These are phyloP conservation scores for Lepidium sativum DNA, from an alignment of 345 rosid genomes.

Conservation along the genomic window DNA sequence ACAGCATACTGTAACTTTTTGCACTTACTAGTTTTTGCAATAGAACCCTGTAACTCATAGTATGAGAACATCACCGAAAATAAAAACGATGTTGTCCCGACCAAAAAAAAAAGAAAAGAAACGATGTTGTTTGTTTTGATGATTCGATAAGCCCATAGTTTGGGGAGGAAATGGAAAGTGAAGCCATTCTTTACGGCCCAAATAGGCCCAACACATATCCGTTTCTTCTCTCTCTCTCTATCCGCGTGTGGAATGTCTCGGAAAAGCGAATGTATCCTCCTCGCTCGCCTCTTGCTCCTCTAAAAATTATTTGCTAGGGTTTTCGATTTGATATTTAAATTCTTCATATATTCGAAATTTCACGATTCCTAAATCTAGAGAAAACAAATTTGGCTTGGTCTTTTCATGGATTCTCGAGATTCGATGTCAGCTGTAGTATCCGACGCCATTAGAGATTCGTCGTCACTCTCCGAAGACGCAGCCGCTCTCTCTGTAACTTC, in stretches of 20 bases:
- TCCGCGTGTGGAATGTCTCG: neutral
- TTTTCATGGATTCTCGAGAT: slow-evolving; percentile 52
- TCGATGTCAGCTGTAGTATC: slow-evolving; percentile 22
- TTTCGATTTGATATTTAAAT: neutral
- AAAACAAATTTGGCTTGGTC: slow-evolving; percentile 18
- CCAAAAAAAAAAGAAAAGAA: too few relatives aligned
- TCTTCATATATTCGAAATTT: neutral
- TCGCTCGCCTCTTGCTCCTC: neutral
- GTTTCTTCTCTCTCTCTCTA: neutral
- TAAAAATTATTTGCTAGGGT: neutral
- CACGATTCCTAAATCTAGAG: neutral
- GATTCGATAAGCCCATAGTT: too few relatives aligned
- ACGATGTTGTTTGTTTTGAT: too few relatives aligned
- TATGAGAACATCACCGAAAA: too few relatives aligned
- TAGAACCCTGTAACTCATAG: too few relatives aligned
- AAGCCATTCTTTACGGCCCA: neutral
- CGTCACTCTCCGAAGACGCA: slow-evolving; percentile 33
- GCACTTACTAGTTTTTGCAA: too few relatives aligned
- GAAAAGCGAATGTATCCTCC: neutral
- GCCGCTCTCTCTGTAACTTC: slow-evolving; percentile 34
- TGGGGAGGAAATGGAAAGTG: too few relatives aligned
- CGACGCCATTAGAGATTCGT: slow-evolving; percentile 24
- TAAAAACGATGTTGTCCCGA: too few relatives aligned
- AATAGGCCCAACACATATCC: neutral
- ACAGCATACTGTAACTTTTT: too few relatives aligned